phyloP scores from a whole-genome alignment of 2,329 filamentous ascomycete genomes.

The Sporothrix globosa region DNA sequence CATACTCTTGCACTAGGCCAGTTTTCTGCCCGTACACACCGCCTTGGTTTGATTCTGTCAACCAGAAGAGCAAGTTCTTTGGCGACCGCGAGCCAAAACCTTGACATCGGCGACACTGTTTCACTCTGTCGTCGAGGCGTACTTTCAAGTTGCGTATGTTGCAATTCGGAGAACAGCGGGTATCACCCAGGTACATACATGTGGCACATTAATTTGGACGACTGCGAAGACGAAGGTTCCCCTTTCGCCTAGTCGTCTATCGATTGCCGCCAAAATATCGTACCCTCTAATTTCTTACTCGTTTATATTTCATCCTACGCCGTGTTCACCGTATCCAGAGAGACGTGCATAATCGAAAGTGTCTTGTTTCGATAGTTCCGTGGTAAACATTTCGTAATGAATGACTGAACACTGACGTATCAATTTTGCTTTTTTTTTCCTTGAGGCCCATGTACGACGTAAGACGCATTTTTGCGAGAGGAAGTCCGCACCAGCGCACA shows the following conservation, averaged over 20 bases:
- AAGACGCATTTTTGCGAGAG: not conserved
- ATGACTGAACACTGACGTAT: not conserved
- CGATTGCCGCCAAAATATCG: not conserved
- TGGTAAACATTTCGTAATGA: constrained; percentile 7
- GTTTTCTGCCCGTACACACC: too few relatives aligned
- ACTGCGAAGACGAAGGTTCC: too few relatives aligned
- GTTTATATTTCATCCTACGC: not conserved
- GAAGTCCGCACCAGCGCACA: not conserved
- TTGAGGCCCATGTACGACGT: not conserved
- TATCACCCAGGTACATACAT: too few relatives aligned
- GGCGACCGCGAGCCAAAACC: too few relatives aligned
- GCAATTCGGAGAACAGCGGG: too few relatives aligned
- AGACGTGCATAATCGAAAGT: not conserved
- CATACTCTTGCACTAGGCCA: too few relatives aligned
- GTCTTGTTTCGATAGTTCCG: not conserved
- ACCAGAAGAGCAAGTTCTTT: too few relatives aligned
- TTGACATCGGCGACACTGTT: not conserved
- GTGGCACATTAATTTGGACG: too few relatives aligned
- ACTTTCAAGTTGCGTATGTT: too few relatives aligned
- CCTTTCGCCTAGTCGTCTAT: not conserved
- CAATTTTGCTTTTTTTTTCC: not conserved
- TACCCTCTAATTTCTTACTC: not conserved
- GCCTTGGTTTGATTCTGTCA: too few relatives aligned
- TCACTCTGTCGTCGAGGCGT: not conserved
- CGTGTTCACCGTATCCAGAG: not conserved